phyloP scores from a whole-genome alignment of 352 stramenopile species.

The Blastocystis sp. region DNA sequence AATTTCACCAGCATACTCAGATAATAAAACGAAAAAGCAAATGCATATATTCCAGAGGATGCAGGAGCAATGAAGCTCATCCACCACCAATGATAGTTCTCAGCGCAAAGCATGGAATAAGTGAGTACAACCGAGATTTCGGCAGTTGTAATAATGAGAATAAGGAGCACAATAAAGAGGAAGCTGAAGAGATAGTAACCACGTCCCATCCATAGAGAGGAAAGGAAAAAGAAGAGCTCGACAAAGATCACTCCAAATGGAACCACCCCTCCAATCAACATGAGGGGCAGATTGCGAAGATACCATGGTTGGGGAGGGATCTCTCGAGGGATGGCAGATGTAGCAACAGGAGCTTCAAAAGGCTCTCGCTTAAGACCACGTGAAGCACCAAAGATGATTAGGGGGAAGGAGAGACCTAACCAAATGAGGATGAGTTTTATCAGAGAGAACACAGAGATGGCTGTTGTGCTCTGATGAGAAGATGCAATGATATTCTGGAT shows the following conservation, averaged over 20 bases:
- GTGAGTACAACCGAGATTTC: constrained; percentile 99
- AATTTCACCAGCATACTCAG: constrained; percentile 73
- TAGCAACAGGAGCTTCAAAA: constrained; percentile 87
- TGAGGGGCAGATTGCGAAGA: constrained; percentile 86
- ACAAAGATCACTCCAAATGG: constrained; percentile 99
- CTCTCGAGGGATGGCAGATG: constrained; percentile 92
- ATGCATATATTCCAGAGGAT: constrained; percentile 93
- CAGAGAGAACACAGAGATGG: constrained; percentile 93
- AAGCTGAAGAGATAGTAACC: constrained; percentile 99
- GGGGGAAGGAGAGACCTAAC: constrained; percentile 94
- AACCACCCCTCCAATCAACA: constrained; percentile 91
- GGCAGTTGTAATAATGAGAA: constrained; percentile 94
- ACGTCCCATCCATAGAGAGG: constrained; percentile 91
- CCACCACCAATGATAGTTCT: constrained; percentile 99
- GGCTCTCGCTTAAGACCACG: constrained; percentile 90
- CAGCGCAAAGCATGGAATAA: constrained; percentile 98
- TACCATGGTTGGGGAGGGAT: constrained; percentile 98
- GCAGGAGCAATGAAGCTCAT: constrained; percentile 93
- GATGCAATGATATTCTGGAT: constrained; percentile 94
- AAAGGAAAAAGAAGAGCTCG: constrained; percentile 99
- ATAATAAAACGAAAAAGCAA: constrained; percentile 97
- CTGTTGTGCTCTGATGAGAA: constrained; percentile 84
- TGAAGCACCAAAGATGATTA: constrained; percentile 97
- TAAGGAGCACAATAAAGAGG: constrained; percentile 94
- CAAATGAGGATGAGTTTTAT: constrained; percentile 95